Percentiles rank a stretch among this genome's conserved stretches.
phyloP scores from a whole-genome alignment of 495 filamentous ascomycete species.

The Glonium stellatum region DNA sequence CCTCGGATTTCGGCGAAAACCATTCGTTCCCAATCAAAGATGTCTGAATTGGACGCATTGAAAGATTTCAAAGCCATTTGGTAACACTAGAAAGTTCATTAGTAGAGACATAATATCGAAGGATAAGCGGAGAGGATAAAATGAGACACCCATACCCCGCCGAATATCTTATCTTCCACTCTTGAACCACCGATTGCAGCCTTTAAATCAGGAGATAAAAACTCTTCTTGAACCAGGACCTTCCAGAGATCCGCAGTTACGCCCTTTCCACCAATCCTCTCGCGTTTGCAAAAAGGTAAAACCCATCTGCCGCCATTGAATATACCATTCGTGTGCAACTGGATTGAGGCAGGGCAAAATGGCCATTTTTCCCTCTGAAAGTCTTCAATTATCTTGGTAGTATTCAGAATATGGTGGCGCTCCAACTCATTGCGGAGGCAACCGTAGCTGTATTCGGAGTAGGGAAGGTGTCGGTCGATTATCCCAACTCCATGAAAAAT shows the following conservation, averaged over 20 bases:
- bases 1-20: conserved; percentile 27
- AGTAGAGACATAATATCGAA: too few relatives aligned
- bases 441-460: background rate
- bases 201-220: conserved; percentile 21
- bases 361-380: conserved; percentile 2
- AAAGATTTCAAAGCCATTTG: conserved; percentile 36
- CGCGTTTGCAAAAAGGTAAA: conserved; percentile 1
- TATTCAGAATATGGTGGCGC: background rate
- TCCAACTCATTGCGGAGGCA: background rate
- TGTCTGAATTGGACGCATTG: conserved; percentile 5
- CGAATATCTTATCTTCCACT: conserved; percentile 14
- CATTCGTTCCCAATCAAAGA: conserved; percentile 31
- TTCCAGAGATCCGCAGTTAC: conserved; percentile 35
- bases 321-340: background rate
- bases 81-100: conserved; percentile 30
- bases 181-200: conserved; percentile 6
- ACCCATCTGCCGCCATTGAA: background rate
- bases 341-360: background rate
- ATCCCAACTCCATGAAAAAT: conserved; percentile 17
- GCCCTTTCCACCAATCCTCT: conserved; percentile 16
- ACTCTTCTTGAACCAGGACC: conserved; percentile 31
- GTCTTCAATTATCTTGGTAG: background rate
- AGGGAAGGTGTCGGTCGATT: background rate
- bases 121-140: background rate
- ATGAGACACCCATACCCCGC: background rate